These are phyloP conservation scores for Paramecium tetraurelia DNA, from an alignment of 73 alveolate genomes.

Conservation along the genomic window DNA sequence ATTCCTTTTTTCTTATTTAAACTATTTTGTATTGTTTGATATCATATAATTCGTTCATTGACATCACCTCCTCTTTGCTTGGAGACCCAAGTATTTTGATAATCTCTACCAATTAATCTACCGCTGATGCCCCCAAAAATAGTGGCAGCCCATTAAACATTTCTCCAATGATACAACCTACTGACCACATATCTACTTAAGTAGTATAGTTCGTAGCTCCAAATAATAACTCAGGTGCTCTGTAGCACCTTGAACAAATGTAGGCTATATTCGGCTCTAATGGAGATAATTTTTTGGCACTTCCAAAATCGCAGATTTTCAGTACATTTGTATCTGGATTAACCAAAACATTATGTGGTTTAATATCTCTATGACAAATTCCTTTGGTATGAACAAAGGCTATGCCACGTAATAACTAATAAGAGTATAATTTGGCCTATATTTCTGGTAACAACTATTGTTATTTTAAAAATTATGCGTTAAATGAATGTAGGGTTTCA, in stretches of 20 bases:
- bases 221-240: conserved; percentile 90
- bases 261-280: conserved; percentile 85
- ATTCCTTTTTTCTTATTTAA: conserved; percentile 9
- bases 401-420: conserved; percentile 83
- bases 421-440: conserved; percentile 87
- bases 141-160: conserved; percentile 81
- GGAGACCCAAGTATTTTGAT: conserved; percentile 71
- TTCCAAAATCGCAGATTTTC: conserved; percentile 87
- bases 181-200: conserved; percentile 83
- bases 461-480: conserved; percentile 75
- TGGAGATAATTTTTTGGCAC: conserved; percentile 79
- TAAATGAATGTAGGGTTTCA: conserved; percentile 76
- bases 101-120: conserved; percentile 85
- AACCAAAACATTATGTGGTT: conserved; percentile 81
- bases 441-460: conserved; percentile 79
- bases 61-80: conserved; percentile 55
- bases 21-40: neutral
- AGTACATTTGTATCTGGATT: conserved; percentile 76
- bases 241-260: conserved; percentile 83
- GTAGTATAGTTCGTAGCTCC: conserved; percentile 70
- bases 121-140: conserved; percentile 79
- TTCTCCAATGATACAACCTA: conserved; percentile 94
- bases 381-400: conserved; percentile 83
- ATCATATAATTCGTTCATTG: conserved; percentile 57
- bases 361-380: conserved; percentile 84